Percentiles rank a stretch among this genome's conserved stretches.
Conservation (phyloP, 2,329 filamentous ascomycete species). For the Colletotrichum acutatum region DNA sequence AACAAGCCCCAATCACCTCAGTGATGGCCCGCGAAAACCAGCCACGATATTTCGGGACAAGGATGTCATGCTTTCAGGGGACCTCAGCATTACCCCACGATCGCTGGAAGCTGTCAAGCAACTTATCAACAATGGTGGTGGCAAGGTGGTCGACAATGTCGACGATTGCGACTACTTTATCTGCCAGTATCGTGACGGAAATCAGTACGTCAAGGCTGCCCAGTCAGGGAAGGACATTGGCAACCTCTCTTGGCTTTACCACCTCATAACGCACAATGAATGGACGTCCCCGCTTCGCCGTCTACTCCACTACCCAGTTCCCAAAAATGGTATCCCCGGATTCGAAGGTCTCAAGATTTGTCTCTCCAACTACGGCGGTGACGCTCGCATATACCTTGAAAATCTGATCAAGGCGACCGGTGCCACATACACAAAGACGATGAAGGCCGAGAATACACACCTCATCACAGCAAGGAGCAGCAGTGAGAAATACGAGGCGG, state of each 20-base stretch:
- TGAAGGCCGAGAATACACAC: constrained; percentile 96
- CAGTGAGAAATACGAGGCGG: constrained; percentile 94
- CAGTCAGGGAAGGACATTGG: constrained; percentile 85
- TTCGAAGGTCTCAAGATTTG: constrained; percentile 84
- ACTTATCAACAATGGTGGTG: constrained; percentile 78
- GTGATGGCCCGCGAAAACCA: constrained; percentile 57
- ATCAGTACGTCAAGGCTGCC: constrained; percentile 81
- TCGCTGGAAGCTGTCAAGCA: constrained; percentile 75
- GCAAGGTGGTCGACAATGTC: constrained; percentile 72
- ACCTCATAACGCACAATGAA: constrained; percentile 86
- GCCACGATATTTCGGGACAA: constrained; percentile 82
- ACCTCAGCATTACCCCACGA: constrained; percentile 77
- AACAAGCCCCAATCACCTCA: constrained; percentile 55
- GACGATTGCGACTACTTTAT: constrained; percentile 84
- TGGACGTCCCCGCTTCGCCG: constrained; percentile 89
- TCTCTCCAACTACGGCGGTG: constrained; percentile 95
- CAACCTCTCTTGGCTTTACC: constrained; percentile 93
- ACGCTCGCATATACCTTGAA: constrained; percentile 92
- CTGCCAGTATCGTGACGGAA: constrained; percentile 86
- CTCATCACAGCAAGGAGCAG: constrained; percentile 89
- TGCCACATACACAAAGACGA: constrained; percentile 91
- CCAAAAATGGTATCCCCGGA: constrained; percentile 79
- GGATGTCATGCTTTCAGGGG: constrained; percentile 79
- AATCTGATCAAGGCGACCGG: constrained; percentile 88
- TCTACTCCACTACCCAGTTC: constrained; percentile 90